phyloP scores from a whole-genome alignment of 140 eudicot species.

The Stevia rebaudiana region DNA sequence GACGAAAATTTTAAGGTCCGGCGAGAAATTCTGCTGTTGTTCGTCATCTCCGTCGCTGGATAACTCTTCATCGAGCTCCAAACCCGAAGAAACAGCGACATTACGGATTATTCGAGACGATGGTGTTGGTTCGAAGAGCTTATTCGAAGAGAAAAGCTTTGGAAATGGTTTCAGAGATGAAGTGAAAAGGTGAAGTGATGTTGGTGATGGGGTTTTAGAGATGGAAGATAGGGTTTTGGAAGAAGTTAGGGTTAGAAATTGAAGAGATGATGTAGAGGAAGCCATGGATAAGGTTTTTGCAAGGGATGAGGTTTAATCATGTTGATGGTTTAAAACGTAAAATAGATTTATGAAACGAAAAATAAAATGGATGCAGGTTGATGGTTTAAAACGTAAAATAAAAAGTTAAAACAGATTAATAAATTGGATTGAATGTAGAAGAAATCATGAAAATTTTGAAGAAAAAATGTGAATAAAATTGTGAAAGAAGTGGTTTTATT shows the following conservation, averaged over 20 bases:
- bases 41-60: slow-evolving; percentile 32
- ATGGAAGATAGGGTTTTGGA: slow-evolving; percentile 43
- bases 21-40: slow-evolving; percentile 51
- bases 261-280: slow-evolving; percentile 45
- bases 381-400: too few relatives aligned
- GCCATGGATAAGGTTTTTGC: slow-evolving; percentile 36
- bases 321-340: too few relatives aligned
- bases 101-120: slow-evolving; percentile 30
- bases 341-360: too few relatives aligned
- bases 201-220: slow-evolving; percentile 27
- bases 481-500: too few relatives aligned
- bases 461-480: too few relatives aligned
- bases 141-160: slow-evolving; percentile 28
- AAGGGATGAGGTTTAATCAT: slow-evolving; percentile 45
- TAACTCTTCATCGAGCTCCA: slow-evolving; percentile 38
- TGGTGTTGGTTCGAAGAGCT: slow-evolving; percentile 25
- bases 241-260: slow-evolving; percentile 42
- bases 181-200: slow-evolving; percentile 29
- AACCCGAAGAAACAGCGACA: slow-evolving; percentile 60
- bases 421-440: too few relatives aligned
- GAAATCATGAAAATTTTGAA: too few relatives aligned
- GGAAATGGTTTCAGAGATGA: slow-evolving; percentile 44
- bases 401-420: too few relatives aligned
- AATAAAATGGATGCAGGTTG: too few relatives aligned
- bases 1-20: slow-evolving; percentile 78